Evolutionary conservation across 495 filamentous ascomycete genomes (phyloP), one percentile per base, ranked within the genome.

Genomic region (Trichoderma asperelloides): DNA sequence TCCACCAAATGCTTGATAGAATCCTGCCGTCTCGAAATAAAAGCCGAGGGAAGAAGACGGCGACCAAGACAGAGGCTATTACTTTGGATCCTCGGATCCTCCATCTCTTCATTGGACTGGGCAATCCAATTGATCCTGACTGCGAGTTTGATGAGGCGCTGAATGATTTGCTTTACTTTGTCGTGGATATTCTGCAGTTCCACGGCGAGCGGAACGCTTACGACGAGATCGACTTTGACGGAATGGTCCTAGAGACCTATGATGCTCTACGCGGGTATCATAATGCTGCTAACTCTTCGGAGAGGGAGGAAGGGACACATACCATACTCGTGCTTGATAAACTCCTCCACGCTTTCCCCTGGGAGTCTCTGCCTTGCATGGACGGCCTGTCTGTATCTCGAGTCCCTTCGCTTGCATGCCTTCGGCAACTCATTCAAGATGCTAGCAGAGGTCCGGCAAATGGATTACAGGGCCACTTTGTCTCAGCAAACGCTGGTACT

Each of bases 181-280:
- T 98, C 11, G 88, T 98, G 5, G 95, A 98, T 74, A 93, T 98
- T 63, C 79, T 98, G 33, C 96, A 98, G 76, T 98, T 98, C 77
- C 91, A 96, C 69, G 95, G 95, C 2, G 95, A 98, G 77, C 85
- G 88, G 39, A 98, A 98, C 75, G 95, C 96, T 2, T 97, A 97
- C 78, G 96, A 98, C 73, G 95, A 98, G 78, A 89, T 98, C 71
- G 93, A 98, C 74, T 94, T 97, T 70, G 95, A 98, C 72, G 84
- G 86, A 64, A 92, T 97, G 82, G 86, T 90, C 18, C 81, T 97
- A 21, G 92, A 95, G 47, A 91, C 90, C 1, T 82, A 88, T 8
- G 92, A 96, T 74, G 91, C 92, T 6, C 77, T 98, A 21, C 82
- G 87, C 30, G 80, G 84, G 1, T 97, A 98, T 71, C 88, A 98